Percentiles rank a stretch among this genome's conserved stretches.
These are phyloP conservation scores for Barnettozyma sp. DNA, from an alignment of 805 yeast genomes.

Conservation along the genomic window DNA sequence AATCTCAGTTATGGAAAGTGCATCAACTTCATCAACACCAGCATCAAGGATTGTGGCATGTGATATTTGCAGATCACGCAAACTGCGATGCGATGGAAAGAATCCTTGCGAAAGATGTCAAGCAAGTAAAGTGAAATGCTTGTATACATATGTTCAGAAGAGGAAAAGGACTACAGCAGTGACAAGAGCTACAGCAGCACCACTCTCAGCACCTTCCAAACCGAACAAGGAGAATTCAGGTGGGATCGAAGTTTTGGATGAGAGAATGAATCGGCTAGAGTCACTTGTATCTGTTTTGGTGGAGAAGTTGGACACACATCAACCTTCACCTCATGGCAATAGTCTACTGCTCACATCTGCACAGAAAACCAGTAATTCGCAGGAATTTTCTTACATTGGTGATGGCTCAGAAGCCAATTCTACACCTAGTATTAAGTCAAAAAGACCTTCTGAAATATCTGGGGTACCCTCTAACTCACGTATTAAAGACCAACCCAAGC, in stretches of 20 bases:
- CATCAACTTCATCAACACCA: no score
- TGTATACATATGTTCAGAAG: slow-evolving; percentile 12
- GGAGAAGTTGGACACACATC: slow-evolving; percentile 15
- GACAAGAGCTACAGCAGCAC: no score
- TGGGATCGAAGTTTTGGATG: slow-evolving; percentile 19
- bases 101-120: slow-evolving; percentile 80
- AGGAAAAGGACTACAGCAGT: slow-evolving; percentile 7
- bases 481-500: slow-evolving; percentile 9
- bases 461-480: not conserved
- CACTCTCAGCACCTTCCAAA: not conserved
- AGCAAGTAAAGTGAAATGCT: slow-evolving; percentile 48
- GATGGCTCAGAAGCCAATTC: not conserved
- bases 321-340: not conserved
- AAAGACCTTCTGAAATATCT: not conserved
- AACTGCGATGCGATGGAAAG: slow-evolving; percentile 76
- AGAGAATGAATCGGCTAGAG: slow-evolving; percentile 30
- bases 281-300: slow-evolving; percentile 26
- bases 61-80: slow-evolving; percentile 53
- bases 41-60: slow-evolving; percentile 39
- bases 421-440: not conserved
- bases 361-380: no score
- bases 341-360: no score
- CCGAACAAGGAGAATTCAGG: not conserved
- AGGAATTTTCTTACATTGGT: no score
- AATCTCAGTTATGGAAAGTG: no score